Percentiles rank a stretch among this genome's conserved stretches.
phyloP scores from a whole-genome alignment of 768 basidiomycete genomes.

The Brasilioporus rufonigricans region DNA sequence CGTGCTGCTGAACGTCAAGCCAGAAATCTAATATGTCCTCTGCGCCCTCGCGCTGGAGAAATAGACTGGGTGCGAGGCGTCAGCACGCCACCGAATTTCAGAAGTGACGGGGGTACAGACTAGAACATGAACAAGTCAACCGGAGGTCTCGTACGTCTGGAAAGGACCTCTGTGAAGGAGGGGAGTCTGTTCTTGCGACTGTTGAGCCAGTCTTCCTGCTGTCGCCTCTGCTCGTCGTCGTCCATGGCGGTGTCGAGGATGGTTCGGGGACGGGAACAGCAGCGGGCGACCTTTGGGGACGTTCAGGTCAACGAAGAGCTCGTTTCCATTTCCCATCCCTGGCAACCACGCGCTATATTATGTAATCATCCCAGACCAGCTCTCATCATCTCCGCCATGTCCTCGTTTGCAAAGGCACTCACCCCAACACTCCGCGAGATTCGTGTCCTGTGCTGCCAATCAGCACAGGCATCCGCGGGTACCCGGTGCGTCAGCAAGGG shows the following conservation, averaged over 20 bases:
- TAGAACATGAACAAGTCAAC: constrained; percentile 99
- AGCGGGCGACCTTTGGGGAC: constrained; percentile 17
- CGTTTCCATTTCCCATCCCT: constrained; percentile 3
- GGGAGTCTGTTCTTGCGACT: constrained; percentile 75
- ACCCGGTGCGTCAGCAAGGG: constrained; percentile 54
- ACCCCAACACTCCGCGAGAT: constrained; percentile 80
- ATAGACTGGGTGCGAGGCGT: constrained; percentile 58
- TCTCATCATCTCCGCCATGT: constrained; percentile 42
- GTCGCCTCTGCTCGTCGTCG: constrained; percentile 50
- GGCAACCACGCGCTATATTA: constrained; percentile 21
- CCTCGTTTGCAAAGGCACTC: constrained; percentile 66
- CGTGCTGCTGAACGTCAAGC: constrained; percentile 99
- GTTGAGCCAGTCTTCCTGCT: constrained; percentile 72
- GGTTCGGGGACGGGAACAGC: constrained; percentile 8
- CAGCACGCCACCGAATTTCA: background rate
- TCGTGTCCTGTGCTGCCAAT: constrained; percentile 78
- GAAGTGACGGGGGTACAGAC: constrained; percentile 48
- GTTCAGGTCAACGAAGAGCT: constrained; percentile 18
- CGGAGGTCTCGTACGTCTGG: constrained; percentile 86
- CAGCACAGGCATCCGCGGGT: constrained; percentile 71
- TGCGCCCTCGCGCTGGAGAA: constrained; percentile 91
- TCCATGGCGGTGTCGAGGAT: constrained; percentile 37
- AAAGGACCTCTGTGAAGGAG: constrained; percentile 89
- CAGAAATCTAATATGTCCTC: constrained; percentile 98
- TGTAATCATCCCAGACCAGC: constrained; percentile 20